phyloP scores from a whole-genome alignment of 2,329 filamentous ascomycete genomes.

The Hortaea sp. region DNA sequence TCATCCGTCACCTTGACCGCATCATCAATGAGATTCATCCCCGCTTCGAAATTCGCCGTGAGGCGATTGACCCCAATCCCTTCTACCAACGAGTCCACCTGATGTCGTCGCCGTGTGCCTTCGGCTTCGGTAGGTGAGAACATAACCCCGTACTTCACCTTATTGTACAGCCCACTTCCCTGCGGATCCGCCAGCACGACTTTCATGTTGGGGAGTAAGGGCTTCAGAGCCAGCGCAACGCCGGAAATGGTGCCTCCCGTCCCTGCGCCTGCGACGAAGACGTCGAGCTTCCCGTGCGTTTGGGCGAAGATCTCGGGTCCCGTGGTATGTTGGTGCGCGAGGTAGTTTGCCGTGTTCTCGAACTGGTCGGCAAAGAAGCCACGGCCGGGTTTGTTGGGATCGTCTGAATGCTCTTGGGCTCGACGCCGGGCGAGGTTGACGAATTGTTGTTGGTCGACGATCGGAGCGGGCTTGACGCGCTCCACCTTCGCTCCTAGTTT shows the following conservation, averaged over 20 bases:
- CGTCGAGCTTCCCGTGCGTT: constrained; percentile 63
- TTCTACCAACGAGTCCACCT: constrained; percentile 94
- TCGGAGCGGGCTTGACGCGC: constrained; percentile 80
- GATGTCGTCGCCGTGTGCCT: constrained; percentile 76
- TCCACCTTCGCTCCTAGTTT: constrained; percentile 91
- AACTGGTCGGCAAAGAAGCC: constrained; percentile 97
- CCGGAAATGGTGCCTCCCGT: constrained; percentile 91
- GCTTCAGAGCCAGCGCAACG: constrained; percentile 73
- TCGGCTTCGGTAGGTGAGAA: constrained; percentile 82
- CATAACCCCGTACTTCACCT: constrained; percentile 89
- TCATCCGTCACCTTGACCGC: constrained; percentile 79
- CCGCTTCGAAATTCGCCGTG: constrained; percentile 87
- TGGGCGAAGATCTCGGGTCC: constrained; percentile 84
- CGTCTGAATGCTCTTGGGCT: constrained; percentile 61
- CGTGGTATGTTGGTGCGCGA: constrained; percentile 70
- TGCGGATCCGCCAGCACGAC: constrained; percentile 88
- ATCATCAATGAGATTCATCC: constrained; percentile 77
- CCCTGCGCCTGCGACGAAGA: constrained; percentile 86
- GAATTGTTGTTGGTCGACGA: constrained; percentile 87
- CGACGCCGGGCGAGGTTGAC: constrained; percentile 79
- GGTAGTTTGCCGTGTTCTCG: constrained; percentile 81
- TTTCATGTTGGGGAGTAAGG: constrained; percentile 51
- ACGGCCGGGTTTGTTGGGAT: constrained; percentile 49
- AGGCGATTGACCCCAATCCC: constrained; percentile 91
- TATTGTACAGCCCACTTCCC: constrained; percentile 87